Evolutionary conservation across 1,139 yeast species (phyloP).

Genomic region (Pneumocystis oryctolagi): DNA sequence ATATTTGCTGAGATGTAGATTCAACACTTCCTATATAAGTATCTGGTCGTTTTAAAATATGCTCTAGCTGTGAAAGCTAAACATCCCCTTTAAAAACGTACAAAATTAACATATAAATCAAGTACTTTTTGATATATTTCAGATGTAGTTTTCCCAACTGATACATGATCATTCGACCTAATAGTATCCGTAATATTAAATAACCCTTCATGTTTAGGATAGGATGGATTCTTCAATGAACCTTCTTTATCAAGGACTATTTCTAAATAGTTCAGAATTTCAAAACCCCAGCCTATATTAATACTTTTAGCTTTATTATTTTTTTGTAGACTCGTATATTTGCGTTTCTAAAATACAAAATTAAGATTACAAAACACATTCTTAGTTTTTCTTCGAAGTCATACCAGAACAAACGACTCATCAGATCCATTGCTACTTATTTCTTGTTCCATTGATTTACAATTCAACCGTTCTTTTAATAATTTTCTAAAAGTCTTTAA

Average conservation of each 20-base stretch:
- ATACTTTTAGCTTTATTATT: not conserved
- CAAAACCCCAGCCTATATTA: not conserved
- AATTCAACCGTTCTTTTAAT: not conserved
- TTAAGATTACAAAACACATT: not conserved
- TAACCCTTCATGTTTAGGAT: not conserved
- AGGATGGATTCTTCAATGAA: not conserved
- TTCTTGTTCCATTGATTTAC: not conserved
- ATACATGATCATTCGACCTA: not conserved
- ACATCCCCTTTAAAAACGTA: not conserved
- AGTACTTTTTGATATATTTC: constrained; percentile 54
- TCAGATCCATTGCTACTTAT: not conserved
- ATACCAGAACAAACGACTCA: not conserved
- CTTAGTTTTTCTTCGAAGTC: not conserved
- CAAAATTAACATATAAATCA: not conserved
- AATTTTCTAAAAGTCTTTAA: not conserved
- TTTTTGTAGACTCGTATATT: not conserved
- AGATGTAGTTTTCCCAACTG: constrained; percentile 36
- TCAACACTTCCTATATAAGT: constrained; percentile 95
- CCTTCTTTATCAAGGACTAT: not conserved
- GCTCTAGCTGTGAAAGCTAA: constrained; percentile 74
- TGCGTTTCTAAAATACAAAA: not conserved
- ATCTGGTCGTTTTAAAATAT: constrained; percentile 92
- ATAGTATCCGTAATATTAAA: not conserved
- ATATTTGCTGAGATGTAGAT: constrained; percentile 59
- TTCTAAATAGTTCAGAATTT: not conserved